These are phyloP conservation scores for Tuber umbilicatum DNA, from an alignment of 495 filamentous ascomycete species.

Conservation along the genomic window DNA sequence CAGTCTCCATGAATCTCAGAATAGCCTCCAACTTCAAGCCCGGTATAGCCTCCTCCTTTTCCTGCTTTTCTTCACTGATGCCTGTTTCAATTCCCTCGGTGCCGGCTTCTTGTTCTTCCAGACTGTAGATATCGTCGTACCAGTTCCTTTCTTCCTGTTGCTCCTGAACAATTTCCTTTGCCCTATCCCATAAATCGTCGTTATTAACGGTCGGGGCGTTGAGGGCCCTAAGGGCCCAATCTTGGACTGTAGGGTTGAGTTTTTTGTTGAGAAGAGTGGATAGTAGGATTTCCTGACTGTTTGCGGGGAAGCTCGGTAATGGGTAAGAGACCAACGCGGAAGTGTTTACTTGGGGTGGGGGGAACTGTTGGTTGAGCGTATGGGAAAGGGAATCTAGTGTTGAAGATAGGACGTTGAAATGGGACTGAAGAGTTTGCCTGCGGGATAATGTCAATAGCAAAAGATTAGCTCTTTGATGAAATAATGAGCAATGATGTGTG, in stretches of 20 bases:
- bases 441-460: conserved; percentile 9
- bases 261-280: conserved; percentile 58
- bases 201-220: conserved; percentile 16
- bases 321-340: conserved; percentile 54
- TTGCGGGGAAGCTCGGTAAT: conserved; percentile 54
- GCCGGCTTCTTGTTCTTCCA: conserved; percentile 38
- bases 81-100: conserved; percentile 25
- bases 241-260: conserved; percentile 55
- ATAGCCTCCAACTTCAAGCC: conserved; percentile 42
- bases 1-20: conserved; percentile 47
- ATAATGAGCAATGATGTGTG: not conserved
- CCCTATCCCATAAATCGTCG: conserved; percentile 30
- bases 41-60: conserved; percentile 42
- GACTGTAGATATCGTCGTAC: conserved; percentile 44
- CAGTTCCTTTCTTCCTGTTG: conserved; percentile 49
- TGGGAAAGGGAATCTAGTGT: conserved; percentile 54
- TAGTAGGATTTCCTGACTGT: conserved; percentile 51
- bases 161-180: conserved; percentile 39
- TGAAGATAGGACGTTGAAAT: conserved; percentile 38
- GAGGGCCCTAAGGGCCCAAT: conserved; percentile 53
- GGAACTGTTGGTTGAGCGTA: conserved; percentile 53
- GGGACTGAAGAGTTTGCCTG: conserved; percentile 32
- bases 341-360: conserved; percentile 45
- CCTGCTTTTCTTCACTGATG: conserved; percentile 42
- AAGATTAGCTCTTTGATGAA: conserved; percentile 1